These are phyloP conservation scores for Neurospora sp. DNA, from an alignment of 495 filamentous ascomycete genomes.

Conservation along the genomic window DNA sequence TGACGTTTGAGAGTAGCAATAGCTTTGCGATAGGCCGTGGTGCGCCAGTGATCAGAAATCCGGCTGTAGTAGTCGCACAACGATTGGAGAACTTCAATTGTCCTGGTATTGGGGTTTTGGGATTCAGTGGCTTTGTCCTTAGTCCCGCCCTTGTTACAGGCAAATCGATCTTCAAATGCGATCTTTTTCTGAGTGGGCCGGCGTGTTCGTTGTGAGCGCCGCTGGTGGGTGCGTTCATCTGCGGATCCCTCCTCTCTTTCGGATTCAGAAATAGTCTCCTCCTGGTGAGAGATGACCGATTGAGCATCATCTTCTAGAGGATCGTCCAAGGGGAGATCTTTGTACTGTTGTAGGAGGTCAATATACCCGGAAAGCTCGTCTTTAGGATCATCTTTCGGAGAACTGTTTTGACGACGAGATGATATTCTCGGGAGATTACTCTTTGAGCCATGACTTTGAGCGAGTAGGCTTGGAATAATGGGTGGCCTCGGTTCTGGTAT, in stretches of 20 bases:
- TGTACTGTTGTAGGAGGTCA: constrained; percentile 22
- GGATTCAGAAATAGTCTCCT: constrained; percentile 5
- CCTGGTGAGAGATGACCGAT: constrained; percentile 7
- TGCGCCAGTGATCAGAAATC: constrained; percentile 71
- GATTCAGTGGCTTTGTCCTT: constrained; percentile 12
- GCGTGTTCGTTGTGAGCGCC: not conserved
- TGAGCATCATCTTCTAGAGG: constrained; percentile 24
- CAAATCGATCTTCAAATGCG: constrained; percentile 30
- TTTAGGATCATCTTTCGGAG: not conserved
- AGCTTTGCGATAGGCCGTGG: constrained; percentile 68
- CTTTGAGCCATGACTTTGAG: not conserved
- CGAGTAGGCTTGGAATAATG: not conserved
- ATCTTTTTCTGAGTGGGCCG: constrained; percentile 9
- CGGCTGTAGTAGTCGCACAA: constrained; percentile 77
- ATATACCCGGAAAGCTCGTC: constrained; percentile 28
- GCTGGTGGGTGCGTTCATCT: constrained; percentile 16
- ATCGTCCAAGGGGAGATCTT: constrained; percentile 27
- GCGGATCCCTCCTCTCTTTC: constrained; percentile 13
- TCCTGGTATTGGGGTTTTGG: constrained; percentile 54
- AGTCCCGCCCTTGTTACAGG: constrained; percentile 33
- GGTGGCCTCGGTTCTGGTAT: not conserved
- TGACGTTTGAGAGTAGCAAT: constrained; percentile 65
- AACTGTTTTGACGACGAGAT: not conserved
- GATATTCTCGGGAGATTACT: not conserved
- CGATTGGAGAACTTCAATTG: constrained; percentile 68